These are phyloP conservation scores for Aspergillus melleus DNA, from an alignment of 2,329 filamentous ascomycete species.

Conservation along the genomic window DNA sequence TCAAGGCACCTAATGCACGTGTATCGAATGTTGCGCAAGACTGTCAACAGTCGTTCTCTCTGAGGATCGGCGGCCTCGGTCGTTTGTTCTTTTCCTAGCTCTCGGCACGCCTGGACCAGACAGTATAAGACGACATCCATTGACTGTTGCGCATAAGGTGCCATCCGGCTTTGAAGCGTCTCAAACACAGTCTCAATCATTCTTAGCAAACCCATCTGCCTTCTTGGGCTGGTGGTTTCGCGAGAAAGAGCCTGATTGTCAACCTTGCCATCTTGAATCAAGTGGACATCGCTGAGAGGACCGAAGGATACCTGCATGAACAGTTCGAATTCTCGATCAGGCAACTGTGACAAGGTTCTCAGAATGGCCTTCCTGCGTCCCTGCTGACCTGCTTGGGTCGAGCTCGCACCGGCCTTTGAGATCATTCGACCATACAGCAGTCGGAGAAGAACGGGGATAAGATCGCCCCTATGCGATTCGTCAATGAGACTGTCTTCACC, in stretches of 20 bases:
- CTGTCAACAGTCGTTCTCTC: slow-evolving; percentile 32
- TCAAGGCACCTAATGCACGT: slow-evolving; percentile 78
- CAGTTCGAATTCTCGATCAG: slow-evolving; percentile 69
- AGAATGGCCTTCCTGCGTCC: slow-evolving; percentile 73
- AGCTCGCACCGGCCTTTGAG: slow-evolving; percentile 72
- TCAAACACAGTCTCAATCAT: slow-evolving; percentile 87
- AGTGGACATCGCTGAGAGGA: slow-evolving; percentile 60
- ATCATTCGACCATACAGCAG: slow-evolving; percentile 89
- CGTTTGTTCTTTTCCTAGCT: slow-evolving; percentile 36
- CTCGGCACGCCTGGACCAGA: slow-evolving; percentile 66
- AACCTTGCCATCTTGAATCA: slow-evolving; percentile 55
- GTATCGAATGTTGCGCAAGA: slow-evolving; percentile 52
- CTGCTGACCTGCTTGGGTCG: slow-evolving; percentile 77
- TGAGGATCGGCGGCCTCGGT: slow-evolving; percentile 27
- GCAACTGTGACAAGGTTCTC: slow-evolving; percentile 75
- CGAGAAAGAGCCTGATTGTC: slow-evolving; percentile 56
- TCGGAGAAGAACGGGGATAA: slow-evolving; percentile 85
- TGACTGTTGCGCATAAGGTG: slow-evolving; percentile 66
- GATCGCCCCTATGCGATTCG: slow-evolving; percentile 66
- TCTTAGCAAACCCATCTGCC: slow-evolving; percentile 87
- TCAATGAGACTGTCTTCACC: slow-evolving; percentile 65
- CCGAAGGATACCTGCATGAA: slow-evolving; percentile 84
- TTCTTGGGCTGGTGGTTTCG: slow-evolving; percentile 66
- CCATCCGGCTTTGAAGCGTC: slow-evolving; percentile 74
- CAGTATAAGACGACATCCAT: slow-evolving; percentile 81